Base-by-base conservation (phyloP, 1,139 yeast genomes). In the Taphrina flavorubra region DNA sequence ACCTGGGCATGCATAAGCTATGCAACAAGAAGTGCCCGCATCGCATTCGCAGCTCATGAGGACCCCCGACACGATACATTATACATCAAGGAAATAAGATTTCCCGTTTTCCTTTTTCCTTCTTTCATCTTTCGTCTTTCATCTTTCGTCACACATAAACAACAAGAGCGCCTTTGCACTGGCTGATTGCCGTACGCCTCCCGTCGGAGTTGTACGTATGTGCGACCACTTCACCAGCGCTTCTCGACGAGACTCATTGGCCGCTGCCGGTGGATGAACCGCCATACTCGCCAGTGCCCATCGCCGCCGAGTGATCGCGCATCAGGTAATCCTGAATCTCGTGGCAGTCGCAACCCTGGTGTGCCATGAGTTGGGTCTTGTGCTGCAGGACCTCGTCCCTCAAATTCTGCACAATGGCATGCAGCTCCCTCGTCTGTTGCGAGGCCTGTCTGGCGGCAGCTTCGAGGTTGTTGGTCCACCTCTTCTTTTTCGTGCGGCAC, bases 281-380 rank as follows among this genome's bases (percentile, higher is more conserved):
- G 31, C 31, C 31, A 25, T 25, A 25, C 31, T 25, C 31, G 31
- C 31, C 31, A 25, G 31, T 4, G 31, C 31, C 31, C 31, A 25
- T 25, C 31, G 31, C 4, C 4, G 31, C 36, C 34, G 60, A 37
- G 36, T 56, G 60, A 37, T 58, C 62, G 34, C 20, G 25, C 40
- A 31, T 8, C 20, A 58, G 20, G 40, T 58, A 58, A 18, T 42
- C 14, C 42, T 44, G 51, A 44, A 58, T 31, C 36, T 42, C 53
- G 20, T 58, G 62, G 18, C 72, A 44, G 74, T 70, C 16, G 76
- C 74, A 51, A 63, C 55, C 53, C 60, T 61, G 56, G 56, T 66
- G 67, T 16, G 47, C 55, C 61, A 69, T 46, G 51, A 69, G 18
- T 51, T 60, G 46, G 37, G 65, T 65, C 67, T 69, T 69, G 63